Evolutionary conservation across 2,329 filamentous ascomycete species (phyloP), one percentile per base, ranked within the genome.

Genomic region (Penicillium expansum): DNA sequence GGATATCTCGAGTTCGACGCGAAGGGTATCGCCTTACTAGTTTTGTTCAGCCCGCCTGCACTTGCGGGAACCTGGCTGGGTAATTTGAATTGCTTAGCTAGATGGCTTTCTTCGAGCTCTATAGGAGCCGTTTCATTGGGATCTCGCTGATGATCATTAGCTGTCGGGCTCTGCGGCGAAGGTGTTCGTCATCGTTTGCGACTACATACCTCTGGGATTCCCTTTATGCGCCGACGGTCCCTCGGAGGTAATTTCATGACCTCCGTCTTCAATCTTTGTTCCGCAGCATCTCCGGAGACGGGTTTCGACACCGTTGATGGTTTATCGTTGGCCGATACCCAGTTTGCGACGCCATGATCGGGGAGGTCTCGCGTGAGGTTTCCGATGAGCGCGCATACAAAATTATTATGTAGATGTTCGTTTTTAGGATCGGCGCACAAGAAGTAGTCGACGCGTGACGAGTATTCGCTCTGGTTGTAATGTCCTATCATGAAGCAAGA

Each of bases 11-110:
- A 42, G 18, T 49, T 35, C 48, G 39, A 37, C 38, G 32, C 32
- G 48, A 50, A 29, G 30, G 24, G 33, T 32, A 27, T 22, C 38
- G 29, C 76, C 86, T 71, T 80, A 91, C 88, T 85, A 35, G 82
- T 95, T 80, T 93, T 91, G 64, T 90, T 92, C 44, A 93, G 81
- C 20, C 88, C 88, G 29, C 86, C 87, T 24, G 88, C 87, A 68
- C 86, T 86, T 29, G 86, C 82, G 27, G 88, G 86, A 9, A 86
- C 82, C 55, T 90, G 84, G 30, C 87, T 82, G 29, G 82, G 79
- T 43, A 81, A 69, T 65, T 80, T 82, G 52, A 80, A 79, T 55
- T 77, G 75, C 56, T 77, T 77, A 10, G 77, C 77, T 27, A 72
- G 65, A 41, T 79, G 73, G 49, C 77, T 79, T 63, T 78, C 71